Conservation (phyloP, 805 yeast genomes). For the Kuraishia cidri region DNA sequence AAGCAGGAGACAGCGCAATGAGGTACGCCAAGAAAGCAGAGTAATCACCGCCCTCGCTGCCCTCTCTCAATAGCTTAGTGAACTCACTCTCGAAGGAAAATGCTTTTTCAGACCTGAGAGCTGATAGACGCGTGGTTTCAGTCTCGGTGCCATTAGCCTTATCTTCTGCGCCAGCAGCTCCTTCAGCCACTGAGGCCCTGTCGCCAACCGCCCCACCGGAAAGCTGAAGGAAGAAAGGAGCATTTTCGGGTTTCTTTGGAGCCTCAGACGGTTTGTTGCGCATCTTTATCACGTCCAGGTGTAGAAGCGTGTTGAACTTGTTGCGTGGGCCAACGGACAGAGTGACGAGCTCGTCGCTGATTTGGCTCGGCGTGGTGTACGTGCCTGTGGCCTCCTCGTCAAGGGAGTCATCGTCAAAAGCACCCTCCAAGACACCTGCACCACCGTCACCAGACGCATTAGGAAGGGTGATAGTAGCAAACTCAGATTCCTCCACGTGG, state of each 20-base stretch:
- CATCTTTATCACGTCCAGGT: constrained; percentile 75
- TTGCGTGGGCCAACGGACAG: constrained; percentile 70
- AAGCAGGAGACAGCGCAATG: constrained; percentile 60
- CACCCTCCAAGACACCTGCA: constrained; percentile 65
- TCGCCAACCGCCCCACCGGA: constrained; percentile 65
- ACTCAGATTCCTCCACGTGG: constrained; percentile 69
- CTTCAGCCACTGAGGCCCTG: constrained; percentile 45
- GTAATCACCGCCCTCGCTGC: constrained; percentile 29
- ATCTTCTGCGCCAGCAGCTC: constrained; percentile 17
- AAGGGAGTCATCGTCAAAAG: constrained; percentile 38
- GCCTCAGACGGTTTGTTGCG: constrained; percentile 89
- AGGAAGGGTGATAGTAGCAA: constrained; percentile 56
- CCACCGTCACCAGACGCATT: constrained; percentile 77
- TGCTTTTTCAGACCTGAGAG: constrained; percentile 16
- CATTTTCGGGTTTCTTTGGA: constrained; percentile 73
- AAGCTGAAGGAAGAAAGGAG: constrained; percentile 72
- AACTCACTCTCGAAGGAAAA: constrained; percentile 65
- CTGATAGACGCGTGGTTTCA: constrained; percentile 19
- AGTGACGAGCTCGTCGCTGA: constrained; percentile 56
- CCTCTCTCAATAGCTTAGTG: constrained; percentile 54
- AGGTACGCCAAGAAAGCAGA: constrained; percentile 44
- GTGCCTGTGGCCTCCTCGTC: constrained; percentile 20
- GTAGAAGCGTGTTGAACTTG: constrained; percentile 69
- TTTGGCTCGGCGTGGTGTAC: constrained; percentile 52
- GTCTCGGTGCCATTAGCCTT: constrained; percentile 12